phyloP scores from a whole-genome alignment of 768 basidiomycete genomes.

The Gymnopilus junonius region DNA sequence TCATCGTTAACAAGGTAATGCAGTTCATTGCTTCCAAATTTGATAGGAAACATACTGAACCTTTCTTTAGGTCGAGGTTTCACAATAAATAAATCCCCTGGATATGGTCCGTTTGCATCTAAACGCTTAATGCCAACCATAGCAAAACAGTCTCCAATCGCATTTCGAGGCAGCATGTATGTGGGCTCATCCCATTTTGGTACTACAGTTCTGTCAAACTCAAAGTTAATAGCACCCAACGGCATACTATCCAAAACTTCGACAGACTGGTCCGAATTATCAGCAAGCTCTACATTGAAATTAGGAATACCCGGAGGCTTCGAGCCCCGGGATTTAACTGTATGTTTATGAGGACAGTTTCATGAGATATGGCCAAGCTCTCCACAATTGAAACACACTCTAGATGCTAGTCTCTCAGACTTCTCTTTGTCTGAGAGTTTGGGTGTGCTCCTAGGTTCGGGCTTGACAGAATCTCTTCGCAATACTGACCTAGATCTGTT shows the following conservation, averaged over 20 bases:
- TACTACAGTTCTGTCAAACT: neutral
- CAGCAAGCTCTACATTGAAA: slow-evolving; percentile 17
- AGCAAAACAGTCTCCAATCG: neutral
- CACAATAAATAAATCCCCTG: neutral
- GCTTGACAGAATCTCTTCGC: neutral
- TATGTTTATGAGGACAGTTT: slow-evolving; percentile 25
- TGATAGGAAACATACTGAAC: neutral
- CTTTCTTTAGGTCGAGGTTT: neutral
- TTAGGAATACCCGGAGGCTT: slow-evolving; percentile 29
- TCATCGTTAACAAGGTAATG: neutral
- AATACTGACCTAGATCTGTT: neutral
- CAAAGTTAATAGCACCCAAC: slow-evolving; percentile 8
- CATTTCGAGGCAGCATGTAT: neutral
- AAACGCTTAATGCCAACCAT: neutral
- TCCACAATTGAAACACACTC: slow-evolving; percentile 27
- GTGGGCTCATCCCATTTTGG: neutral
- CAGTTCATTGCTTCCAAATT: neutral
- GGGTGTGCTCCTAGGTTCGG: neutral
- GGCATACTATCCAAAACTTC: slow-evolving; percentile 19
- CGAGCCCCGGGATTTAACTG: slow-evolving; percentile 1
- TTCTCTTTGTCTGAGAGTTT: slow-evolving; percentile 15
- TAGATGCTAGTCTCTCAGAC: slow-evolving; percentile 18
- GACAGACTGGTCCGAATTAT: neutral
- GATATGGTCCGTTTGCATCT: neutral
- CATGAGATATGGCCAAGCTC: slow-evolving; percentile 25